Evolutionary conservation across 805 yeast genomes (phyloP).

Genomic region (Sugiyamaella boreocaroliniensis): DNA sequence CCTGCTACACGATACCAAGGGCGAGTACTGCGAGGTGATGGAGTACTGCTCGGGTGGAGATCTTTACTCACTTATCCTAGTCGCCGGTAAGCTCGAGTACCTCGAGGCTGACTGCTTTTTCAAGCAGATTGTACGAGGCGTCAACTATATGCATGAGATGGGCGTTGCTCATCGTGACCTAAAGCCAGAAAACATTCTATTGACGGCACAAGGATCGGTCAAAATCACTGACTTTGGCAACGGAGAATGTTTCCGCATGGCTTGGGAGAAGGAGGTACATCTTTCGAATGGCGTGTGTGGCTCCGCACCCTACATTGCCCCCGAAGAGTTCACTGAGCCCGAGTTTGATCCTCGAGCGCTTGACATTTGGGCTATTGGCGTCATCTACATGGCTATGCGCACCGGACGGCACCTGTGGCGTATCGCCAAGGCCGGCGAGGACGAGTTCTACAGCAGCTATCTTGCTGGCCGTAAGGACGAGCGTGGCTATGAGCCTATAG

Average conservation of each 20-base stretch:
- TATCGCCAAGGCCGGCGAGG: conserved; percentile 61
- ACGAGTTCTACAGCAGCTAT: conserved; percentile 71
- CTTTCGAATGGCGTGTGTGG: conserved; percentile 68
- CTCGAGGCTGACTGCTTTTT: conserved; percentile 81
- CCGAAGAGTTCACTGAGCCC: conserved; percentile 62
- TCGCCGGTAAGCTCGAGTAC: conserved; percentile 47
- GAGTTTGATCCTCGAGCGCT: conserved; percentile 68
- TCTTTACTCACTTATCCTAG: conserved; percentile 52
- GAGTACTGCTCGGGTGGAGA: conserved; percentile 91
- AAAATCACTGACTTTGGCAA: conserved; percentile 84
- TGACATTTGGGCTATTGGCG: conserved; percentile 85
- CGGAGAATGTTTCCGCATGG: conserved; percentile 79
- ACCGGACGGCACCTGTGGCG: conserved; percentile 92
- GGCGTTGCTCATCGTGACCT: conserved; percentile 93
- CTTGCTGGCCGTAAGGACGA: conserved; percentile 69
- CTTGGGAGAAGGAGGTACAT: conserved; percentile 72
- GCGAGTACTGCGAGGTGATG: conserved; percentile 81
- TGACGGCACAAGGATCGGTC: conserved; percentile 56
- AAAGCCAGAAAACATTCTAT: conserved; percentile 78
- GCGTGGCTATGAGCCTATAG: conserved; percentile 88
- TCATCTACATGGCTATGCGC: conserved; percentile 69
- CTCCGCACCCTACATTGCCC: conserved; percentile 84
- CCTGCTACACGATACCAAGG: conserved; percentile 61
- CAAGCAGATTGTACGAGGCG: conserved; percentile 76
- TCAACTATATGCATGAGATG: conserved; percentile 75